Conservation (phyloP, 2,329 filamentous ascomycete species). For the Alternaria brassicicola region DNA sequence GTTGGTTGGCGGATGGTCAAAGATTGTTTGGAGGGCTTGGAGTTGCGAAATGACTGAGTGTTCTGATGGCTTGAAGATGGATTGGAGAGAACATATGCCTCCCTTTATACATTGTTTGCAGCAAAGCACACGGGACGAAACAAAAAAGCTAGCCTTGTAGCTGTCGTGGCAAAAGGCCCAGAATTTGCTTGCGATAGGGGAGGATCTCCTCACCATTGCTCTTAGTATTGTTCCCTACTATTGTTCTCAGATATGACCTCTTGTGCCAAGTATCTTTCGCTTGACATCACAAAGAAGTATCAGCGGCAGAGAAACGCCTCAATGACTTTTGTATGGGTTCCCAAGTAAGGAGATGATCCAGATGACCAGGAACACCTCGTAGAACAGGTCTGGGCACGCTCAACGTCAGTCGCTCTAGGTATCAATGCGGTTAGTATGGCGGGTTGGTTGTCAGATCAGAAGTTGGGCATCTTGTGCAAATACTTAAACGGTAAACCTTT, state of each 20-base stretch:
- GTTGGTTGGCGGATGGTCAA: constrained; percentile 9
- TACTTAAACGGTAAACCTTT: too few relatives aligned
- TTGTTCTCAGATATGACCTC: background rate
- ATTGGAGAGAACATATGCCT: background rate
- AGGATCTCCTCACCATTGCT: background rate
- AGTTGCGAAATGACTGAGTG: constrained; percentile 24
- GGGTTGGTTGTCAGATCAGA: too few relatives aligned
- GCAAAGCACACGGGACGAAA: background rate
- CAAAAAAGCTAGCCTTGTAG: background rate
- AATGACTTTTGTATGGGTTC: too few relatives aligned
- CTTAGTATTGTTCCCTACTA: constrained; percentile 1
- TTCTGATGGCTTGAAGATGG: constrained; percentile 16
- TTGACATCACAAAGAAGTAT: background rate
- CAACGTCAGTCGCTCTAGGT: background rate
- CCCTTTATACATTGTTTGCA: constrained; percentile 21
- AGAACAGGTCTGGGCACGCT: background rate
- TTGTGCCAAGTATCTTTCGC: background rate
- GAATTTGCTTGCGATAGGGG: background rate
- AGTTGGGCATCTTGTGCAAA: background rate
- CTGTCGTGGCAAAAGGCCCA: background rate
- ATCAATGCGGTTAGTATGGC: background rate
- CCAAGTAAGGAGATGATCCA: background rate
- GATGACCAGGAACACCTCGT: background rate
- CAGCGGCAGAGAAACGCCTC: background rate
- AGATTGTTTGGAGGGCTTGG: constrained; percentile 16